Evolutionary conservation across 805 yeast genomes (phyloP).

Genomic region (Wickerhamomyces xylosicus): DNA sequence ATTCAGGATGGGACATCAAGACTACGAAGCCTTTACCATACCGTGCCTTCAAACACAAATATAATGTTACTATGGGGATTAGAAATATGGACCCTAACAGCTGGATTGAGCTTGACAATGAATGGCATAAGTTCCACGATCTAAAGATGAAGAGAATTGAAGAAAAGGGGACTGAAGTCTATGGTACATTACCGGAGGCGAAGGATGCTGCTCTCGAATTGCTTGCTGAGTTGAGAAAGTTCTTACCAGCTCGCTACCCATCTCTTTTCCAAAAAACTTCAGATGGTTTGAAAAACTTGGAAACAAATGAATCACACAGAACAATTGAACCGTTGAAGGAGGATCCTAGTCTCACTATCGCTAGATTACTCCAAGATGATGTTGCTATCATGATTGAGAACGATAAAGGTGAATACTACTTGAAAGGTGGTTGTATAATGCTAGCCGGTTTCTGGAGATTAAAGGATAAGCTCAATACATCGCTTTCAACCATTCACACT

Average conservation of each 20-base stretch:
- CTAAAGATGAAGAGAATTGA: conserved; percentile 39
- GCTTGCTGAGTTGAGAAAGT: conserved; percentile 40
- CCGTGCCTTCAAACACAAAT: conserved; percentile 51
- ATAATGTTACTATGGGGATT: conserved; percentile 61
- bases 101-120: conserved; percentile 63
- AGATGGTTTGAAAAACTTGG: conserved; percentile 25
- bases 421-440: conserved; percentile 53
- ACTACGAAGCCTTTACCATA: conserved; percentile 14
- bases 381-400: conserved; percentile 57
- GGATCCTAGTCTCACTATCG: conserved; percentile 52
- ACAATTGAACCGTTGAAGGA: conserved; percentile 20
- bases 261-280: conserved; percentile 26
- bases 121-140: conserved; percentile 47
- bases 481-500: conserved; percentile 49
- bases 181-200: conserved; percentile 42
- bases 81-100: conserved; percentile 47
- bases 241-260: conserved; percentile 50
- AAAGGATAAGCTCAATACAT: conserved; percentile 45
- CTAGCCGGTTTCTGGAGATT: conserved; percentile 67
- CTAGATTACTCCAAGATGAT: conserved; percentile 54
- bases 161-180: conserved; percentile 32
- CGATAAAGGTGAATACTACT: conserved; percentile 42
- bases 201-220: conserved; percentile 45
- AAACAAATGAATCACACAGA: conserved; percentile 41
- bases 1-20: conserved; percentile 17